Percentiles rank a stretch among this genome's conserved stretches.
phyloP scores from a whole-genome alignment of 257 asterid species.

The Salvia miltiorrhiza region DNA sequence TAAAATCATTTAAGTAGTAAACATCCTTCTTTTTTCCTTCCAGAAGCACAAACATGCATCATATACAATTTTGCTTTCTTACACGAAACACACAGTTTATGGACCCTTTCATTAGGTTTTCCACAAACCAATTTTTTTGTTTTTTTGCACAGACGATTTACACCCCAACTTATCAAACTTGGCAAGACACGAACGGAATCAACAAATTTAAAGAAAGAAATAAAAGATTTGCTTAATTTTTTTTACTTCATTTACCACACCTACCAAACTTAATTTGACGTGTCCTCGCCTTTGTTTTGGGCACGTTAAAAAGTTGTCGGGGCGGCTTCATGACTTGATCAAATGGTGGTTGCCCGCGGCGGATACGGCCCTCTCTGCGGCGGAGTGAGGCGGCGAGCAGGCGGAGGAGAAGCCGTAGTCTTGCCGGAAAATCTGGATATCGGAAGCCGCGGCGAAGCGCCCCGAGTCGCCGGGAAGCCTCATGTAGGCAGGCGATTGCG shows the following conservation, averaged over 20 bases:
- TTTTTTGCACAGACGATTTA: background rate
- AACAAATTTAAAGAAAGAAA: background rate
- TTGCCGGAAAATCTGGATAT: conserved; percentile 38
- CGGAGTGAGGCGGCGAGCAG: conserved; percentile 32
- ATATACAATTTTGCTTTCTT: conserved; percentile 8
- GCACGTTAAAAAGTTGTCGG: conserved; percentile 19
- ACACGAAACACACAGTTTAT: background rate
- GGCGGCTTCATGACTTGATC: conserved; percentile 23
- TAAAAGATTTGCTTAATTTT: background rate
- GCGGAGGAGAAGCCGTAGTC: conserved; percentile 41
- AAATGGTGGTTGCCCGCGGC: conserved; percentile 22
- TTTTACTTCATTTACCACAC: conserved; percentile 2
- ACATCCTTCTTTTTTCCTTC: background rate
- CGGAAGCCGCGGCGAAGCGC: conserved; percentile 40
- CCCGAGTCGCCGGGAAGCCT: conserved; percentile 81
- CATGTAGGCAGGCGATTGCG: conserved; percentile 51
- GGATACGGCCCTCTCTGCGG: conserved; percentile 26
- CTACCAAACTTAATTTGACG: conserved; percentile 20
- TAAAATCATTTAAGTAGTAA: background rate
- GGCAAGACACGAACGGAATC: background rate
- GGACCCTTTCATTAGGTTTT: conserved; percentile 23
- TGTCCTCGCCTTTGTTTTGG: conserved; percentile 29
- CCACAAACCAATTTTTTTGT: conserved; percentile 27
- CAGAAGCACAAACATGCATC: background rate
- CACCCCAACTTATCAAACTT: background rate